Evolutionary conservation across 2,329 filamentous ascomycete species (phyloP), one percentile per base, ranked within the genome.

Genomic region (Albophoma yamanashiensis): DNA sequence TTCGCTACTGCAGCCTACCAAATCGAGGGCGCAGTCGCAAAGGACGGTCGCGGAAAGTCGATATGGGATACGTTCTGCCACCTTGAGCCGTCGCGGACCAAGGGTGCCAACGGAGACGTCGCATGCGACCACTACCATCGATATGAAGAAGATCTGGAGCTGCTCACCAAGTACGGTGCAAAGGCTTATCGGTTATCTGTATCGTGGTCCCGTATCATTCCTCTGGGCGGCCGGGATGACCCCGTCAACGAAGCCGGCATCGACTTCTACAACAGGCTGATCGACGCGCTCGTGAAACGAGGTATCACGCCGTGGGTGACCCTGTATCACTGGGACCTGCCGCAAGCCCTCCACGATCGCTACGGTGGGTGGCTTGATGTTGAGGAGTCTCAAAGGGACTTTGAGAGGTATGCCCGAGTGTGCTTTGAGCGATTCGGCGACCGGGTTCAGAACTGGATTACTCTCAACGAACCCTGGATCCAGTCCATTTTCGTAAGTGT

Each of bases 171-270:
- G 55, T 81, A 81, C 55, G 82, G 83, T 55, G 82, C 82, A 9
- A 78, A 80, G 63, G 80, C 80, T 5, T 88, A 88, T 67, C 81
- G 85, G 25, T 88, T 88, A 68, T 87, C 84, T 4, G 73, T 88
- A 42, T 83, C 84, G 11, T 88, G 85, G 85, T 82, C 84, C 7
- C 82, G 85, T 50, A 79, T 88, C 59, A 86, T 88, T 59, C 85
- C 85, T 1, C 76, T 86, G 0, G 85, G 85, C 14, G 84, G 85
- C 14, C 78, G 85, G 45, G 75, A 85, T 55, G 85, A 88, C 64
- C 80, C 84, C 1, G 66, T 88, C 66, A 88, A 87, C 67, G 77
- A 85, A 65, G 78, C 80, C 56, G 85, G 85, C 1, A 67, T 88
- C 14, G 74, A 79, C 36, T 82, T 84, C 67, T 88, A 88, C 69